Evolutionary conservation across 176 grass and related monocot genomes (phyloP).

Genomic region (Melocanna baccifera): DNA sequence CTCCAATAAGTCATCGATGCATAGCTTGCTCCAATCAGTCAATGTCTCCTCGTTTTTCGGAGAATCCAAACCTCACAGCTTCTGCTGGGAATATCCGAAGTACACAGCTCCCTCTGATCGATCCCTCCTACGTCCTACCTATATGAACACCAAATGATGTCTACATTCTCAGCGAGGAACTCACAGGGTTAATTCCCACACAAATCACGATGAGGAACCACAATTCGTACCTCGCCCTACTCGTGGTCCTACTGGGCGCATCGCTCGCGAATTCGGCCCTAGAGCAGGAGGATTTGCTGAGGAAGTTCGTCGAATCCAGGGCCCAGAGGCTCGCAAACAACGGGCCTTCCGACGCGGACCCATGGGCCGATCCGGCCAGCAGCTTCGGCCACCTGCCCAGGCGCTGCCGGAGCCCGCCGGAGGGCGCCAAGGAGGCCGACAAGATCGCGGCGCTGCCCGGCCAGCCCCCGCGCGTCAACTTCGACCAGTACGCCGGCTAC

Average conservation of each 20-base stretch:
- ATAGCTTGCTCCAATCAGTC: no score
- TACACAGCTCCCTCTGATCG: neutral
- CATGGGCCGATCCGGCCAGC: neutral
- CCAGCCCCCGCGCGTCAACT: conserved; percentile 50
- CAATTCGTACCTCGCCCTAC: neutral
- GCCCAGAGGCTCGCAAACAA: neutral
- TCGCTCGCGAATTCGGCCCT: conserved; percentile 3
- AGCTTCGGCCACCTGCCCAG: conserved; percentile 1
- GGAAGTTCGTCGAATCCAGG: conserved; percentile 17
- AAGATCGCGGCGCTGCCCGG: conserved; percentile 53
- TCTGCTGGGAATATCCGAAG: neutral
- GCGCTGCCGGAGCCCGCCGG: neutral
- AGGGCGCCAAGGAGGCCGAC: conserved; percentile 44
- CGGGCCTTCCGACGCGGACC: neutral
- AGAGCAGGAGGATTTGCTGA: conserved; percentile 20
- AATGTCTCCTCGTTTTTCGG: neutral
- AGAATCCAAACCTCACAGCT: neutral
- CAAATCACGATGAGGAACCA: neutral
- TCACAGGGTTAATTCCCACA: neutral
- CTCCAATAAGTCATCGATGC: no score
- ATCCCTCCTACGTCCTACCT: neutral
- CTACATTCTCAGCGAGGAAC: neutral
- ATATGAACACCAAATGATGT: neutral
- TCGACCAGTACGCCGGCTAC: conserved; percentile 58
- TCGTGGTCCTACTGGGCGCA: neutral